Conservation (phyloP, 345 rosid species). For the Bruguiera sexangula region DNA sequence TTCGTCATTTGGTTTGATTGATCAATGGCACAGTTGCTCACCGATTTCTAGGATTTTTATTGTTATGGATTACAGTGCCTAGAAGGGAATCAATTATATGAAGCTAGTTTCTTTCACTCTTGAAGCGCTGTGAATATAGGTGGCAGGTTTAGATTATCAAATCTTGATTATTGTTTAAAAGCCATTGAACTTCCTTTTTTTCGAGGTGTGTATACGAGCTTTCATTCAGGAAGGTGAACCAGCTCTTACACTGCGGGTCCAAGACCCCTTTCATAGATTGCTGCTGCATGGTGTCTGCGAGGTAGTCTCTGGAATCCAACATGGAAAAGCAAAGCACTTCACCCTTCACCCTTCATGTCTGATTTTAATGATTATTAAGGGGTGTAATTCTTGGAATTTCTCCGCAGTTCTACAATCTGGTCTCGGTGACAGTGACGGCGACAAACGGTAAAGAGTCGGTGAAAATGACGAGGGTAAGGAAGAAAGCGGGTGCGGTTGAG, state of each 20-base stretch:
- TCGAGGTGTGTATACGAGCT: conserved; percentile 59
- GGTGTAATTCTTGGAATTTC: background rate
- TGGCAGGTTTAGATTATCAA: background rate
- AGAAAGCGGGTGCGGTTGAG: conserved; percentile 49
- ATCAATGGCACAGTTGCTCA: background rate
- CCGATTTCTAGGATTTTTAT: background rate
- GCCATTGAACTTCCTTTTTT: background rate
- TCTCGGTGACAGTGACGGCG: conserved; percentile 56
- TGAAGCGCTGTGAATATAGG: too few relatives aligned
- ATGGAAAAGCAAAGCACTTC: background rate
- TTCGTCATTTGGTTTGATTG: background rate
- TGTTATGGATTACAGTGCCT: background rate
- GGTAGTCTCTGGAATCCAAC: conserved; percentile 36
- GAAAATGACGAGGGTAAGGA: conserved; percentile 64
- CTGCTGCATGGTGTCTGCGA: conserved; percentile 92
- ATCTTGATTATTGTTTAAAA: conserved; percentile 4
- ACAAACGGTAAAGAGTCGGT: conserved; percentile 34
- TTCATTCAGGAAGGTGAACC: conserved; percentile 61
- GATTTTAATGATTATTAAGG: background rate
- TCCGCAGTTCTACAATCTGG: conserved; percentile 78
- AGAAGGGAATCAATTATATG: background rate
- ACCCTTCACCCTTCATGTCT: too few relatives aligned
- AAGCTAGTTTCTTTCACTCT: background rate
- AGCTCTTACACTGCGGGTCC: conserved; percentile 60
- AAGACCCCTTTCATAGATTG: conserved; percentile 88